A percentile compares a stretch with the other conserved stretches of the same genome.
Conservation (phyloP, 345 rosid genomes). For the Diplotaxis tenuifolia region DNA sequence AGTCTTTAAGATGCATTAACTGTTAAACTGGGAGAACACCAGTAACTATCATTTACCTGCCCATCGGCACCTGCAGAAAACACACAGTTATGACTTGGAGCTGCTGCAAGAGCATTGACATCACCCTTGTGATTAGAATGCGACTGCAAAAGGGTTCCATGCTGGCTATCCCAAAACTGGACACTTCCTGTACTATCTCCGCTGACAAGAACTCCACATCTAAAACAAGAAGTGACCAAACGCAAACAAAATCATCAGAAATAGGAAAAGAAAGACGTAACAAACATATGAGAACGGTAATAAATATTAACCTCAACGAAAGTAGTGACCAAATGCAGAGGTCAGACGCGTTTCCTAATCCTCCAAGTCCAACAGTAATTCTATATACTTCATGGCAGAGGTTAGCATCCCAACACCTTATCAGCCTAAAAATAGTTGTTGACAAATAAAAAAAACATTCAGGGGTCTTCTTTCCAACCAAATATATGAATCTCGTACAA, state of each 20-base stretch:
- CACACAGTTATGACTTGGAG: slow-evolving; percentile 83
- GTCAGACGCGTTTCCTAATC: slow-evolving; percentile 63
- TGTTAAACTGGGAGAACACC: neutral
- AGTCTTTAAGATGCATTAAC: neutral
- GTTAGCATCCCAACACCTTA: slow-evolving; percentile 91
- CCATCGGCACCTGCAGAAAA: slow-evolving; percentile 97
- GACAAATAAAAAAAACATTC: neutral
- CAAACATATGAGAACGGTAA: neutral
- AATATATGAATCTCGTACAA: neutral
- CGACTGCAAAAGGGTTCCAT: slow-evolving; percentile 81
- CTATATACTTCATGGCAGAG: slow-evolving; percentile 71
- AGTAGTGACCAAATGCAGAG: slow-evolving; percentile 92
- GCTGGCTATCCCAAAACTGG: slow-evolving; percentile 87
- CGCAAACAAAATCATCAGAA: slow-evolving; percentile 9
- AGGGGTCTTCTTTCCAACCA: neutral
- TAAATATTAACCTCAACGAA: slow-evolving; percentile 58
- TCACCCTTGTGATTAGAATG: slow-evolving; percentile 88
- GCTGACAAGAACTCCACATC: slow-evolving; percentile 87
- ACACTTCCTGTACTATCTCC: slow-evolving; percentile 90
- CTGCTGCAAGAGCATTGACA: slow-evolving; percentile 78
- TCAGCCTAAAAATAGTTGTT: slow-evolving; percentile 48
- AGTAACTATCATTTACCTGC: slow-evolving; percentile 51
- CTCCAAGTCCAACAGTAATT: slow-evolving; percentile 86
- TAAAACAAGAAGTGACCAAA: slow-evolving; percentile 31
- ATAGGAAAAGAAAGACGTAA: neutral